Conservation (phyloP, 345 rosid species). For the Heritiera littoralis region DNA sequence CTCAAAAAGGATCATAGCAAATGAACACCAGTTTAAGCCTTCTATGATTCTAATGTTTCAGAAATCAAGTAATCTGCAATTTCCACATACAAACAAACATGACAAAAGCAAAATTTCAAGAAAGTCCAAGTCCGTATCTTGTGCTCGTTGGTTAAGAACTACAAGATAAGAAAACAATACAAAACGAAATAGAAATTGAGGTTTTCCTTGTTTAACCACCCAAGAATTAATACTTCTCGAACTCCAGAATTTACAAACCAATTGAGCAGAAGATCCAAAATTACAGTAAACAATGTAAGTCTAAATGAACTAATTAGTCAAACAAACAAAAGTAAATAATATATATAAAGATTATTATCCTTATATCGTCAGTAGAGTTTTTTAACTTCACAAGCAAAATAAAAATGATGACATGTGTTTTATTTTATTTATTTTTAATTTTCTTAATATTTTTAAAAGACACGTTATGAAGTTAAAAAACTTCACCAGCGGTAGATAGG, state of each 20-base stretch:
- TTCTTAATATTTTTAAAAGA: too few species aligned
- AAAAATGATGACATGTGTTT: too few species aligned
- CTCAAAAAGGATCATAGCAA: background rate
- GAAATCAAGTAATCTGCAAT: conserved; percentile 4
- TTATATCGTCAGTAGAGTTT: too few species aligned
- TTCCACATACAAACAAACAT: background rate
- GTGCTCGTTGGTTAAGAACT: background rate
- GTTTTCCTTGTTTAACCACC: background rate
- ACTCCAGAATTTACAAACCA: too few species aligned
- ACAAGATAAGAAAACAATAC: background rate
- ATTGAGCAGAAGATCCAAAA: background rate
- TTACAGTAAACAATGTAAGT: background rate
- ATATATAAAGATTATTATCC: too few species aligned
- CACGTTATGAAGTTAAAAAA: too few species aligned
- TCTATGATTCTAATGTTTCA: background rate
- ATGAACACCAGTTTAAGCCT: background rate
- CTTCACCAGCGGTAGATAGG: too few species aligned
- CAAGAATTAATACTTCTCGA: background rate
- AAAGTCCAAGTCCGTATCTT: background rate
- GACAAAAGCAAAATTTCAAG: background rate
- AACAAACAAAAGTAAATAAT: background rate
- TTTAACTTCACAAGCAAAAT: too few species aligned
- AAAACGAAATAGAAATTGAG: background rate
- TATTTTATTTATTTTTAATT: too few species aligned
- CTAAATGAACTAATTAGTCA: background rate